These are phyloP conservation scores for Clonostachys sp. DNA, from an alignment of 2,329 filamentous ascomycete species.

Conservation along the genomic window DNA sequence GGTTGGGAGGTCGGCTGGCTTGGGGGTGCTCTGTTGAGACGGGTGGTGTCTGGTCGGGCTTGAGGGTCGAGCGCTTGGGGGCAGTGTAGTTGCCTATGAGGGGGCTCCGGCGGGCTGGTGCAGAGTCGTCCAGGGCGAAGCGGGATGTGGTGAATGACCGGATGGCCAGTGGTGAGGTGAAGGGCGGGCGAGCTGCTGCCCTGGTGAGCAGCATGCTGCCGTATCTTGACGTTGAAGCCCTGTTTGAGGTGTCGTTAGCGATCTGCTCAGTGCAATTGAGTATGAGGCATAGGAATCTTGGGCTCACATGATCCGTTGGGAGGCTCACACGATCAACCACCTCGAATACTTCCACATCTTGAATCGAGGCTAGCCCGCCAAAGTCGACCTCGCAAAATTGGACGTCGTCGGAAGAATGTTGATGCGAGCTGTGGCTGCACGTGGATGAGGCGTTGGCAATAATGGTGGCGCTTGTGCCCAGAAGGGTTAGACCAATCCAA, in stretches of 20 bases:
- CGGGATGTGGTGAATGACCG: constrained; percentile 24
- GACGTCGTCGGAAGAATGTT: no score
- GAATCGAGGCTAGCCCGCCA: no score
- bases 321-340: no score
- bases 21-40: constrained; percentile 5
- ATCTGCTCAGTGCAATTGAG: no score
- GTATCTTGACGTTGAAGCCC: constrained; percentile 16
- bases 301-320: no score
- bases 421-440: no score
- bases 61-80: constrained; percentile 19
- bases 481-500: no score
- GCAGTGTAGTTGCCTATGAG: constrained; percentile 5
- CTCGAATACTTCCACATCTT: no score
- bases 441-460: no score
- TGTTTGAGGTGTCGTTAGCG: constrained; percentile 3
- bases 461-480: no score
- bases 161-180: constrained; percentile 7
- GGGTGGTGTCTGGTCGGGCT: constrained; percentile 7
- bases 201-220: constrained; percentile 23
- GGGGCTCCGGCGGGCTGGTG: not conserved
- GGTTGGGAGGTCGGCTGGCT: not conserved
- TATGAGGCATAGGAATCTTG: no score
- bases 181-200: constrained; percentile 9
- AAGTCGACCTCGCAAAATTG: no score
- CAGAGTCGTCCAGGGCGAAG: not conserved